phyloP scores from a whole-genome alignment of 2,329 filamentous ascomycete genomes.

The Verticillium zaregamsianum region DNA sequence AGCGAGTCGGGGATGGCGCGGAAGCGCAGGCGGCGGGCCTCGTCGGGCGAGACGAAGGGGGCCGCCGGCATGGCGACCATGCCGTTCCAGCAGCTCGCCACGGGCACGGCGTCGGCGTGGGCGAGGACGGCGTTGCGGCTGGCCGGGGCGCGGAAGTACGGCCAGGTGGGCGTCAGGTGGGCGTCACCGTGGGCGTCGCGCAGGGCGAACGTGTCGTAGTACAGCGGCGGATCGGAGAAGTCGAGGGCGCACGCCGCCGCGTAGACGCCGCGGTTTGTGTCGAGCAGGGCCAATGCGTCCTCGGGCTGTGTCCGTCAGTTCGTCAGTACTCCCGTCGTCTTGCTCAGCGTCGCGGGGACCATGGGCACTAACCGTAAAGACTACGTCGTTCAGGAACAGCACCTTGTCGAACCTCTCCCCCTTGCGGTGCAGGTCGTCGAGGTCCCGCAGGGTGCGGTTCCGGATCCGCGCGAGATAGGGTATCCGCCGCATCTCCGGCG shows the following conservation, averaged over 20 bases:
- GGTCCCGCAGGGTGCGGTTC: conserved; percentile 58
- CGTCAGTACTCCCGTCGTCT: background rate
- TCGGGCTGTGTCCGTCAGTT: conserved; percentile 33
- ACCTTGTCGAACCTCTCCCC: conserved; percentile 54
- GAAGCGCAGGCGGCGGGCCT: conserved; percentile 44
- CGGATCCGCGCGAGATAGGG: conserved; percentile 62
- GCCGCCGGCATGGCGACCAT: conserved; percentile 48
- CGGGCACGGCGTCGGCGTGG: conserved; percentile 40
- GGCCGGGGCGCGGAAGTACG: conserved; percentile 47
- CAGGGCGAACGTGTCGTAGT: conserved; percentile 62
- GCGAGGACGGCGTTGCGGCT: conserved; percentile 51
- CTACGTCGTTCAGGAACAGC: conserved; percentile 60
- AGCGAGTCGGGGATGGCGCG: conserved; percentile 61
- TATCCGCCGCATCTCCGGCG: conserved; percentile 58
- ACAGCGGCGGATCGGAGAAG: conserved; percentile 47
- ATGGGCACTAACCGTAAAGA: conserved; percentile 45
- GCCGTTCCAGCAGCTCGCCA: conserved; percentile 42
- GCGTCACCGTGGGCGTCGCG: conserved; percentile 48
- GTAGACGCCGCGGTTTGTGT: conserved; percentile 54
- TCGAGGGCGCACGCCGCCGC: conserved; percentile 60
- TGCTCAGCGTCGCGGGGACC: background rate
- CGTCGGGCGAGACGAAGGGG: conserved; percentile 45
- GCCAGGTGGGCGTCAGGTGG: conserved; percentile 51
- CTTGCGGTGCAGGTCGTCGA: conserved; percentile 44
- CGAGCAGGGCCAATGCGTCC: conserved; percentile 51